phyloP scores from a whole-genome alignment of 2,329 filamentous ascomycete species.

The Cladosporium halotolerans region DNA sequence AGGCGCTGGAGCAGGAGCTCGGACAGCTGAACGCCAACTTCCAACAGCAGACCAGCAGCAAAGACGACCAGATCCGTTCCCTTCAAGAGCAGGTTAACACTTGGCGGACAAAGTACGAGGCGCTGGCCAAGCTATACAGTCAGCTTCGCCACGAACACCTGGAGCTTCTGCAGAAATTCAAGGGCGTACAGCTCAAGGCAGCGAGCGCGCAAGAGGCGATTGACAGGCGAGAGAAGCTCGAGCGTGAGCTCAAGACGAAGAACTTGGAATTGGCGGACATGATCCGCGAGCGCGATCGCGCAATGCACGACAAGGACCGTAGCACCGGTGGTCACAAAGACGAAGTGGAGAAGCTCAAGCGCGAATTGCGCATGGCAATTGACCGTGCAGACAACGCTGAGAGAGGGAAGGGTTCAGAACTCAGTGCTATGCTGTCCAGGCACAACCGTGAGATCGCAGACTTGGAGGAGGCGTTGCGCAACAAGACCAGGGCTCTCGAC shows the following conservation, averaged over 20 bases:
- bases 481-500: slow-evolving; percentile 81
- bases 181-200: slow-evolving; percentile 90
- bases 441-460: slow-evolving; percentile 97
- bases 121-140: slow-evolving; percentile 92
- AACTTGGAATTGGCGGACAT: slow-evolving; percentile 98
- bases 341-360: slow-evolving; percentile 87
- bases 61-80: slow-evolving; percentile 88
- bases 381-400: slow-evolving; percentile 90
- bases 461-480: slow-evolving; percentile 81
- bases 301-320: slow-evolving; percentile 87
- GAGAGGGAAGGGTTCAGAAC: slow-evolving; percentile 85
- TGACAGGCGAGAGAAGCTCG: slow-evolving; percentile 86
- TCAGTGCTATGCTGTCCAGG: slow-evolving; percentile 88
- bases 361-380: slow-evolving; percentile 84
- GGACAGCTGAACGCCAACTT: slow-evolving; percentile 74
- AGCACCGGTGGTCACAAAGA: slow-evolving; percentile 81
- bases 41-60: slow-evolving; percentile 77
- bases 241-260: slow-evolving; percentile 98
- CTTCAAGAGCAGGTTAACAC: slow-evolving; percentile 97
- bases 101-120: slow-evolving; percentile 95
- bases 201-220: slow-evolving; percentile 96
- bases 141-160: slow-evolving; percentile 93
- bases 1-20: slow-evolving; percentile 83
- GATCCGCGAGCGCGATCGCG: slow-evolving; percentile 93
- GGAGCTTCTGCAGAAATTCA: slow-evolving; percentile 92